Conservation (phyloP, 228 moss, liverwort and hornwort genomes). For the Sphagnum magellanicum region DNA sequence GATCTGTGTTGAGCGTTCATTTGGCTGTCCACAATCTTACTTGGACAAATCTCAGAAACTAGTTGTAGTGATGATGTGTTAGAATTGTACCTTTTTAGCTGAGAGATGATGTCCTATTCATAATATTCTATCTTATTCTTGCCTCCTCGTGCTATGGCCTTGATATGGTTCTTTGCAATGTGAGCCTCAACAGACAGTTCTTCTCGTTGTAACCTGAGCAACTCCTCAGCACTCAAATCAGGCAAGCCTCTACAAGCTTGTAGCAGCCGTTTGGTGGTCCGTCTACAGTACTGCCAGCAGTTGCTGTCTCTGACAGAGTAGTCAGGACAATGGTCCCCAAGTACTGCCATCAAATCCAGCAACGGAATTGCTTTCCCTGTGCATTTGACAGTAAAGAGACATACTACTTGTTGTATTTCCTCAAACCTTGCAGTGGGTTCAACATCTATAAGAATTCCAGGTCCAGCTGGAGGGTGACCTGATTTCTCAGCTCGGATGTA, state of each 20-base stretch:
- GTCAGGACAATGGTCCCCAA: not conserved
- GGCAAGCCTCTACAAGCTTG: constrained; percentile 16
- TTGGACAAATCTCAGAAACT: too few relatives aligned
- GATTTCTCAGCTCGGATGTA: not conserved
- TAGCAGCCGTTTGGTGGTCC: not conserved
- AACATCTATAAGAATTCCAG: not conserved
- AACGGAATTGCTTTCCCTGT: not conserved
- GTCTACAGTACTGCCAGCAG: not conserved
- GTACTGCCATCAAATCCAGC: not conserved
- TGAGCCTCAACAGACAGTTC: constrained; percentile 29
- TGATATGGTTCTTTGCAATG: constrained; percentile 30
- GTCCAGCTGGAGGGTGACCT: not conserved
- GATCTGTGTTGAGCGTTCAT: too few relatives aligned
- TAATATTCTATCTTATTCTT: constrained; percentile 11
- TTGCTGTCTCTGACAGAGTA: not conserved
- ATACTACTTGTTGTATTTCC: not conserved
- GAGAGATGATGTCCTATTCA: too few relatives aligned
- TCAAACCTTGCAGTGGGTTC: not conserved
- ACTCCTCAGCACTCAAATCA: constrained; percentile 3
- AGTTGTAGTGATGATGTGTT: too few relatives aligned
- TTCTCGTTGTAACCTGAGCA: constrained; percentile 18
- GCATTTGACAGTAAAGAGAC: not conserved
- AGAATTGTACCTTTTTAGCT: too few relatives aligned
- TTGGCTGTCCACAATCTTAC: too few relatives aligned
- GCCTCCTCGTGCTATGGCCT: constrained; percentile 20